Evolutionary conservation across 805 yeast species (phyloP), one percentile per base, ranked within the genome.

Genomic region (Candida golubevii): DNA sequence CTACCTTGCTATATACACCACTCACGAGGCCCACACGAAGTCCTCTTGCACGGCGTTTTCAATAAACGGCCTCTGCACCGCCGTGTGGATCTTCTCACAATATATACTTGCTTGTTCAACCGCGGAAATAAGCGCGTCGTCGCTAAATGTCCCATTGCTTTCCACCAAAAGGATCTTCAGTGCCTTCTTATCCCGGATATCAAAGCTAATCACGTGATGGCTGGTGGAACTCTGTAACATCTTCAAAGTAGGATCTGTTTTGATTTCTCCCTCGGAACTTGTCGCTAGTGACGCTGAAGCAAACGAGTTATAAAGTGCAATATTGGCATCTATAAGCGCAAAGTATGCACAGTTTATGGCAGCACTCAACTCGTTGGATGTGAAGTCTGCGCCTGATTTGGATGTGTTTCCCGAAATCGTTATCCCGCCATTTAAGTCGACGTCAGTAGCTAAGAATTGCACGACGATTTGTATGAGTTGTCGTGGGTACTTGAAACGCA

Each of bases 251-350:
- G 93, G 91, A 39, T 71, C 66, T 10, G 43, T 33, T 2, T 66
- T 39, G 9, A 69, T 54, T 5, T 74, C 41, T 3, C 66, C 58
- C 1, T 63, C 61, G 4, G 41, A 45, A 41, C 29, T 61, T 13
- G 39, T 41, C 12, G 54, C 50, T n/a, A 80, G 60, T 5, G 80
- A 66, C 0, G 77, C 66, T 13, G 89, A 78, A 0, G 79, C 74
- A 54, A 83, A 82, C 0, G 89, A 77, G n/a, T 75, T 65, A 38
- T 72, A 68, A 42, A 91, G 62, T 0, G 88, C 83, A 14, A 90
- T 72, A 37, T 87, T 88, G 7, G 96, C 85, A 61, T 89, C 91
- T 1, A 89, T 61, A 36, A 91, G 72, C 0, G 97, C 95, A 50
- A 86, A 64, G 50, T 72, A 81, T 1, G 82, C 67, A 2, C 88